Conservation (phyloP, 1,284 basidiomycete species). For the Veloporphyrellus conicus region DNA sequence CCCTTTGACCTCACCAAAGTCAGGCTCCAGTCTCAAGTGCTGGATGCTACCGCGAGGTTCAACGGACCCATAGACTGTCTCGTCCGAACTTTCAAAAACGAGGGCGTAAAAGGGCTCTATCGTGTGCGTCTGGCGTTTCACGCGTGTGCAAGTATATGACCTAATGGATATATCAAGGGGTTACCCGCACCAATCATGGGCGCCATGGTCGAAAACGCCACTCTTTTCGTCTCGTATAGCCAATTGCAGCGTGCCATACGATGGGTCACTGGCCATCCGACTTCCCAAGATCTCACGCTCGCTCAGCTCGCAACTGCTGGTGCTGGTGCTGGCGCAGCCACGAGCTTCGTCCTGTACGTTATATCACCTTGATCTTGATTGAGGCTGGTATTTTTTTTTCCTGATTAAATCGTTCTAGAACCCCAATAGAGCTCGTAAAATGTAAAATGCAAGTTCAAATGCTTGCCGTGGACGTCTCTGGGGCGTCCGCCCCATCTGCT, state of each 20-base stretch:
- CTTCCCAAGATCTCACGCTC: conserved; percentile 49
- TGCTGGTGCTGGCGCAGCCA: conserved; percentile 78
- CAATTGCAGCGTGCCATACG: conserved; percentile 73
- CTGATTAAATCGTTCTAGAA: conserved; percentile 44
- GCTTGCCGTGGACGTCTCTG: conserved; percentile 42
- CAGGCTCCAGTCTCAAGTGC: conserved; percentile 81
- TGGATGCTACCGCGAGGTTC: conserved; percentile 68
- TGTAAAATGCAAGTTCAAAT: conserved; percentile 99
- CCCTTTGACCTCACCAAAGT: conserved; percentile 81
- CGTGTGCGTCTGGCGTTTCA: conserved; percentile 51
- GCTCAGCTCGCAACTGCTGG: conserved; percentile 77
- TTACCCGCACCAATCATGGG: conserved; percentile 88
- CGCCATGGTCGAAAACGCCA: conserved; percentile 90
- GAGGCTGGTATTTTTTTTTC: background rate
- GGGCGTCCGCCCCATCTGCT: conserved; percentile 20
- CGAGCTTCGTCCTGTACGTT: conserved; percentile 81
- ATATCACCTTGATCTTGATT: background rate
- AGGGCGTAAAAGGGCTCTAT: conserved; percentile 83
- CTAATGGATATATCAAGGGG: conserved; percentile 54
- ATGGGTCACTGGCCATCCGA: conserved; percentile 30
- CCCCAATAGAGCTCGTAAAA: conserved; percentile 94
- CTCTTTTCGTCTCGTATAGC: conserved; percentile 85
- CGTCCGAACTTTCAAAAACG: conserved; percentile 70
- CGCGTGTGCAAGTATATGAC: background rate
- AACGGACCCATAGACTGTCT: conserved; percentile 85